A percentile compares a stretch with the other conserved stretches of the same genome.
Evolutionary conservation across 2,329 filamentous ascomycete species (phyloP).

Genomic region (Colletotrichum sp.): DNA sequence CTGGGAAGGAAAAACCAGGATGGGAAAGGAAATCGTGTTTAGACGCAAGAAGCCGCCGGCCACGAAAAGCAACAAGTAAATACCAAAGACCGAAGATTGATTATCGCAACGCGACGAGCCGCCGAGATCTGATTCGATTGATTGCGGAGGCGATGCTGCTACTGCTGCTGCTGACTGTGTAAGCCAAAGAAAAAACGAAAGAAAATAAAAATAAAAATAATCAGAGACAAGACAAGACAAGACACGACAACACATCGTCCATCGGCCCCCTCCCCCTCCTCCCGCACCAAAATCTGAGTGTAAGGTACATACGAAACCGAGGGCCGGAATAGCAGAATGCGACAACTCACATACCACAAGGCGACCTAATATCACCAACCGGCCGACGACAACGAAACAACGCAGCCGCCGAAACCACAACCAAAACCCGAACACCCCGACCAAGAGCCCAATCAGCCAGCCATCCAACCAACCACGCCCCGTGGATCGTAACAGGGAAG

Average conservation of each 20-base stretch:
- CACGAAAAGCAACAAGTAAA: background rate
- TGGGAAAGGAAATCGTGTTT: background rate
- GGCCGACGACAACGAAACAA: background rate
- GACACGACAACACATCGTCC: background rate
- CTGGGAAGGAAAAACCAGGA: background rate
- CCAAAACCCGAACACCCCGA: background rate
- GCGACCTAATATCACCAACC: background rate
- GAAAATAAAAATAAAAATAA: background rate
- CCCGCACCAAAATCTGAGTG: background rate
- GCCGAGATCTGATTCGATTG: background rate
- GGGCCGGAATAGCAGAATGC: background rate
- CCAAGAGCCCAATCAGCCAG: background rate
- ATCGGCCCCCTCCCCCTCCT: background rate
- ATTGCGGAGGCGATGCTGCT: background rate
- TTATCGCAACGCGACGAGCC: background rate
- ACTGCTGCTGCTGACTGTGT: background rate
- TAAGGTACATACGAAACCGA: background rate
- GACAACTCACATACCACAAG: conserved; percentile 13
- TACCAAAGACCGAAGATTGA: background rate
- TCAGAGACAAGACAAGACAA: background rate
- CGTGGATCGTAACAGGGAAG: background rate
- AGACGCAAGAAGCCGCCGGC: background rate
- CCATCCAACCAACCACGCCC: background rate
- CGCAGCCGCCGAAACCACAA: background rate
- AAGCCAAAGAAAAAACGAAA: background rate